These are phyloP conservation scores for Blastocystis sp. DNA, from an alignment of 352 stramenopile species.

Conservation along the genomic window DNA sequence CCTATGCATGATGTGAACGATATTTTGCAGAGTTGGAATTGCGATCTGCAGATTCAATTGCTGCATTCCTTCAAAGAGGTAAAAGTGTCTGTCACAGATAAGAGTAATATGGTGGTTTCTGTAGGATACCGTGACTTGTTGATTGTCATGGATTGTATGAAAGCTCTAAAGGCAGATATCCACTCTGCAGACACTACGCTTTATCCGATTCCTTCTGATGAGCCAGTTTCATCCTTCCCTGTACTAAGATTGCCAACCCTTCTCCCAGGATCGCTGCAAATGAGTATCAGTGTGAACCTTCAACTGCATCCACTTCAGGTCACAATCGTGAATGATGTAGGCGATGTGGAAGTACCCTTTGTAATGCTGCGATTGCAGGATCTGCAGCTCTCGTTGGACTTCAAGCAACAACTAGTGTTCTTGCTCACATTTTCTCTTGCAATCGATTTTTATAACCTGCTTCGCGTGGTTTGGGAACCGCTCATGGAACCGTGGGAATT, in stretches of 20 bases:
- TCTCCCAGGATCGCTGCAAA: background rate
- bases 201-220: background rate
- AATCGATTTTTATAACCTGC: conserved; percentile 39
- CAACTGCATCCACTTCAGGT: conserved; percentile 11
- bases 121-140: background rate
- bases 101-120: background rate
- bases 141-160: background rate
- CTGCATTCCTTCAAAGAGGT: background rate
- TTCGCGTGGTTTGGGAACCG: conserved; percentile 18
- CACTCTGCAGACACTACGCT: background rate
- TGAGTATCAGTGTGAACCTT: background rate
- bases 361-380: background rate
- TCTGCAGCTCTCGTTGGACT: background rate
- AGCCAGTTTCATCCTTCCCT: background rate
- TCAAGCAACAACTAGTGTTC: background rate
- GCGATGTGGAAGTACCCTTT: conserved; percentile 21
- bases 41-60: background rate
- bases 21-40: conserved; percentile 31
- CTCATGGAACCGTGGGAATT: conserved; percentile 52
- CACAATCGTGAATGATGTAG: background rate
- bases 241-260: background rate
- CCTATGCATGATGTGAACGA: background rate
- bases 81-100: background rate
- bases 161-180: background rate
- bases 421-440: background rate